Evolutionary conservation across 2,329 filamentous ascomycete genomes (phyloP).

Genomic region (Beauveria medogensis): DNA sequence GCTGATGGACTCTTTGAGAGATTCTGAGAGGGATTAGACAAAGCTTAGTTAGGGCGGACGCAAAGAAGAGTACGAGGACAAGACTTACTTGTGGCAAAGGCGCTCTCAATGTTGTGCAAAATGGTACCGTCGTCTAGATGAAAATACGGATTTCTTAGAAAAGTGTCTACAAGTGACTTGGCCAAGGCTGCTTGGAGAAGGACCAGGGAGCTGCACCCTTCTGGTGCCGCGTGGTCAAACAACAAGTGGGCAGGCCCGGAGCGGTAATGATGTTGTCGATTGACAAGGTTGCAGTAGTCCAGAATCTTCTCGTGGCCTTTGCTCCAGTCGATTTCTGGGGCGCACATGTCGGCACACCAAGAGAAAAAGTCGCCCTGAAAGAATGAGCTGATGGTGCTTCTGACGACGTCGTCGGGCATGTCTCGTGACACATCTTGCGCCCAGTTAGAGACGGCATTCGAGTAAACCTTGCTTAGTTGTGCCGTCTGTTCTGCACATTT

Average conservation of each 20-base stretch:
- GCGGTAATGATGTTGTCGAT: not conserved
- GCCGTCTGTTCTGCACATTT: too few relatives aligned
- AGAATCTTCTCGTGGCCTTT: not conserved
- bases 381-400: not conserved
- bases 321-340: not conserved
- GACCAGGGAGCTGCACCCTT: not conserved
- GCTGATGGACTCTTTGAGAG: not conserved
- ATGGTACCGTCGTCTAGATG: rapidly evolving
- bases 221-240: not conserved
- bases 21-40: not conserved
- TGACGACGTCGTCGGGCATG: not conserved
- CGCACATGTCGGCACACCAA: conserved; percentile 3
- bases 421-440: not conserved
- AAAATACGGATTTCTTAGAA: not conserved
- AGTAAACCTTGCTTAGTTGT: not conserved
- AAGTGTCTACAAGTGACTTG: not conserved
- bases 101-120: not conserved
- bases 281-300: not conserved
- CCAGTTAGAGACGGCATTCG: not conserved
- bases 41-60: too few relatives aligned
- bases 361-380: not conserved
- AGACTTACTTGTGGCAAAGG: not conserved
- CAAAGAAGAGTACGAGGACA: not conserved
- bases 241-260: not conserved
- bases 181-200: not conserved